These are phyloP conservation scores for Dipteronia sinensis DNA, from an alignment of 345 rosid genomes.

Conservation along the genomic window DNA sequence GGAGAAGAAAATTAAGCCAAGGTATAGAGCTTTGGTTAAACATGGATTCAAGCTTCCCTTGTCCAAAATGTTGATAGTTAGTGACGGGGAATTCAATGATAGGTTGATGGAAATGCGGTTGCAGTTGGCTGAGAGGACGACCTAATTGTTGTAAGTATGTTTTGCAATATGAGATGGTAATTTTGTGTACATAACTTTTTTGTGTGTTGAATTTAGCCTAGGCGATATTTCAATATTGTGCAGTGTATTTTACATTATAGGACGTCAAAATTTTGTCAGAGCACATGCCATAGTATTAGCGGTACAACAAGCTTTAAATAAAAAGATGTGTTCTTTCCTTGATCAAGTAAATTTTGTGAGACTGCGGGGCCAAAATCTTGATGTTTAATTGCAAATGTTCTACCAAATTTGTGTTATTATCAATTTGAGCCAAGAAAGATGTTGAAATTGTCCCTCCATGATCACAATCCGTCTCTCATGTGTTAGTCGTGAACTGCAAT, in stretches of 20 bases:
- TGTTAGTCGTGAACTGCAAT: neutral
- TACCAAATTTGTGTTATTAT: neutral
- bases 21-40: slow-evolving; percentile 63
- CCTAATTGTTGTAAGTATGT: slow-evolving; percentile 21
- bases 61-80: slow-evolving; percentile 74
- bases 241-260: neutral
- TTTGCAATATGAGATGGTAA: neutral
- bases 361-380: neutral
- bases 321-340: neutral
- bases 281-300: neutral
- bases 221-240: too few species aligned
- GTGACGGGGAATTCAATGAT: slow-evolving; percentile 71
- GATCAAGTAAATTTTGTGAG: neutral
- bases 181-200: neutral
- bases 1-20: slow-evolving; percentile 81
- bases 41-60: slow-evolving; percentile 58
- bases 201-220: too few species aligned
- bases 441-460: neutral
- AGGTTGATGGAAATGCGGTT: slow-evolving; percentile 63
- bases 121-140: slow-evolving; percentile 31
- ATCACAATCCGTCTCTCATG: neutral
- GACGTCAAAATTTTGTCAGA: too few species aligned
- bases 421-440: neutral
- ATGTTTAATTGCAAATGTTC: neutral
- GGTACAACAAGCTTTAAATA: neutral